Conservation (phyloP, 495 filamentous ascomycete genomes). For the Podospora bellae-mahoneyi region DNA sequence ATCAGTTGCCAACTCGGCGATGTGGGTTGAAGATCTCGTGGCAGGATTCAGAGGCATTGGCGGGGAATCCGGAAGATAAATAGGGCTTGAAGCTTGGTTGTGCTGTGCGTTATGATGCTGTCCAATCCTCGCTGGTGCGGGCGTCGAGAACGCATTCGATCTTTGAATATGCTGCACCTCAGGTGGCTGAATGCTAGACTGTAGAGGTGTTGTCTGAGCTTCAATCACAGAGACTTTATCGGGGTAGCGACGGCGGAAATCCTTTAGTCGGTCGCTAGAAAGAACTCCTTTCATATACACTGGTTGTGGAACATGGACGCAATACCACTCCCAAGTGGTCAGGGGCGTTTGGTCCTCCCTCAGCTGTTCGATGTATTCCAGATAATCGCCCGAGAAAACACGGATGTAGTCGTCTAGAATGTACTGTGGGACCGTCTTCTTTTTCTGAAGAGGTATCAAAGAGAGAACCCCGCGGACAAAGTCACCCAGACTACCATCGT, state of each 20-base stretch:
- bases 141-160: neutral
- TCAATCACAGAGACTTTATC: constrained; percentile 18
- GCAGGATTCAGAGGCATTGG: neutral
- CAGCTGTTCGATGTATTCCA: constrained; percentile 35
- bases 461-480: constrained; percentile 56
- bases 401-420: constrained; percentile 69
- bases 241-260: constrained; percentile 21
- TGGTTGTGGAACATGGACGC: constrained; percentile 38
- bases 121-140: neutral
- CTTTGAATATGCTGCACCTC: neutral
- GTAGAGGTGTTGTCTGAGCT: neutral
- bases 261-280: constrained; percentile 37
- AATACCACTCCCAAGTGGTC: constrained; percentile 44
- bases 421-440: constrained; percentile 41
- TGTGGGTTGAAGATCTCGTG: neutral
- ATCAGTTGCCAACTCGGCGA: constrained; percentile 4
- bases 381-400: constrained; percentile 43
- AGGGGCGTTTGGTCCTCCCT: constrained; percentile 25
- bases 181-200: neutral
- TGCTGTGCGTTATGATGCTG: neutral
- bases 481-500: constrained; percentile 48
- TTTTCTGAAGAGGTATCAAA: constrained; percentile 46
- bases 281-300: constrained; percentile 38
- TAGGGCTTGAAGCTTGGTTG: neutral
- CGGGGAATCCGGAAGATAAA: neutral